phyloP scores from a whole-genome alignment of 306 rosid species.

The Trifolium fragiferum region DNA sequence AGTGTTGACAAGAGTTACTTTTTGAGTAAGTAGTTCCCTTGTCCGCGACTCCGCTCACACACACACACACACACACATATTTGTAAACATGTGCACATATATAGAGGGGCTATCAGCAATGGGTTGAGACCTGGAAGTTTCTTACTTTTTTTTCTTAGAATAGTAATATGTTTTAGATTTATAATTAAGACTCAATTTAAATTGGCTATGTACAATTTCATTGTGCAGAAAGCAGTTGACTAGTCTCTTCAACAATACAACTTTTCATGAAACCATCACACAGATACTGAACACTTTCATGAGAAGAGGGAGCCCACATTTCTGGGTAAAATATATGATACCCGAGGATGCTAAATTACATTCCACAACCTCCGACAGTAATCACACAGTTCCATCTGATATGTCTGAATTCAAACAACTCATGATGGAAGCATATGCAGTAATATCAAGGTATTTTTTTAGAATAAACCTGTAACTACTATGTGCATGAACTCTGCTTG shows the following conservation, averaged over 20 bases:
- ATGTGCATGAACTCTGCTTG: neutral
- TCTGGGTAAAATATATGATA: slow-evolving; percentile 84
- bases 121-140: neutral
- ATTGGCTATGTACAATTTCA: slow-evolving; percentile 41
- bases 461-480: neutral
- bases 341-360: slow-evolving; percentile 58
- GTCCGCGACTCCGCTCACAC: neutral
- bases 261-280: slow-evolving; percentile 63
- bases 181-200: slow-evolving; percentile 34
- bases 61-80: neutral
- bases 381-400: slow-evolving; percentile 46
- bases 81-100: neutral
- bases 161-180: slow-evolving; percentile 26
- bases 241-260: slow-evolving; percentile 60
- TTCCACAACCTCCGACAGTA: slow-evolving; percentile 46
- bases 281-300: slow-evolving; percentile 72
- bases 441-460: slow-evolving; percentile 72
- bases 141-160: too few relatives aligned
- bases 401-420: slow-evolving; percentile 74
- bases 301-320: slow-evolving; percentile 71
- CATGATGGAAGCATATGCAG: slow-evolving; percentile 75
- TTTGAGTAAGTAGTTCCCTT: neutral
- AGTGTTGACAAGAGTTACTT: slow-evolving; percentile 1
- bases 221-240: slow-evolving; percentile 79
- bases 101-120: neutral